Percentiles rank a stretch among this genome's conserved stretches.
Conservation (phyloP, 2,329 filamentous ascomycete genomes). For the Emmonsiellopsis sp. region DNA sequence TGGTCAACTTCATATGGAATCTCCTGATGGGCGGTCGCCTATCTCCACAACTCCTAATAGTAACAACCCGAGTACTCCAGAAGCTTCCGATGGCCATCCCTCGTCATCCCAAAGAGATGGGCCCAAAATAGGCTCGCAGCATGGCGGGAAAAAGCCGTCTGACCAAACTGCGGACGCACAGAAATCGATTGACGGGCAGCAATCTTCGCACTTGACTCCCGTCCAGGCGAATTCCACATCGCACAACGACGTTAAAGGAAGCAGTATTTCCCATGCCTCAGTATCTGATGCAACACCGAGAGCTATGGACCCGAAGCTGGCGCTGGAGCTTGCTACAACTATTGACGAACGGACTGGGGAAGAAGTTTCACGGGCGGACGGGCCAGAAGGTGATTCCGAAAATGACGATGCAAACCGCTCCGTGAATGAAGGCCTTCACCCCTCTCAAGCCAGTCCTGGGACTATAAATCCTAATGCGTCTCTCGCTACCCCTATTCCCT, state of each 20-base stretch:
- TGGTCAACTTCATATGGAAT: conserved; percentile 40
- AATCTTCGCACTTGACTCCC: too few relatives aligned
- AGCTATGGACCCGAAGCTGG: background rate
- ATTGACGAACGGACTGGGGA: conserved; percentile 36
- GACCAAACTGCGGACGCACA: background rate
- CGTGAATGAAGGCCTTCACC: conserved; percentile 1
- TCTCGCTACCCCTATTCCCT: conserved; percentile 30
- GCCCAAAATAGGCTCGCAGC: background rate
- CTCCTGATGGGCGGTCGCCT: conserved; percentile 27
- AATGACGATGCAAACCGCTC: conserved; percentile 3
- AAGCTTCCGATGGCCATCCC: background rate
- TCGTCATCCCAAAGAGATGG: background rate
- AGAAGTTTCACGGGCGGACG: conserved; percentile 16
- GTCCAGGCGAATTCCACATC: too few relatives aligned
- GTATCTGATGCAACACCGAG: background rate
- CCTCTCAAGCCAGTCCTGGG: background rate
- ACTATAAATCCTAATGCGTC: background rate
- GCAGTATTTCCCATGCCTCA: background rate
- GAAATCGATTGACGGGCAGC: too few relatives aligned
- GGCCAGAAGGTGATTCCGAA: background rate
- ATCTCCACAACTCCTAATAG: conserved; percentile 22
- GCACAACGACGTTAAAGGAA: too few relatives aligned
- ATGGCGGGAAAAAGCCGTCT: background rate
- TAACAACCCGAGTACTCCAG: conserved; percentile 20
- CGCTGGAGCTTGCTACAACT: conserved; percentile 30